Conservation (phyloP, 2,329 filamentous ascomycete species). For the Cryphonectria naterciae region DNA sequence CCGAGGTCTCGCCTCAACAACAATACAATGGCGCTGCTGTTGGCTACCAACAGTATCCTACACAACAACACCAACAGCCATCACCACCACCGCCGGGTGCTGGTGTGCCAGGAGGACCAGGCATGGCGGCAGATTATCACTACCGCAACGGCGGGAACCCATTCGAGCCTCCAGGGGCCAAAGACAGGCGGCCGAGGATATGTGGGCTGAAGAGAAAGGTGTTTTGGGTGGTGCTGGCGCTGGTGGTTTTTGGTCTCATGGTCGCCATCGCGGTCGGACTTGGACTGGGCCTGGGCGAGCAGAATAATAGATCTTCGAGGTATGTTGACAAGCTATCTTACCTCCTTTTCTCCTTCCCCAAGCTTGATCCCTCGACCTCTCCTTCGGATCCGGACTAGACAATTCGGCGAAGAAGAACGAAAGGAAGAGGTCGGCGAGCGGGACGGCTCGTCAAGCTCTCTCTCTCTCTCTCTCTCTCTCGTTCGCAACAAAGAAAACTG, state of each 20-base stretch:
- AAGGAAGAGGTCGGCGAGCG: not conserved
- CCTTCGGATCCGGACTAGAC: not conserved
- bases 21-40: not conserved
- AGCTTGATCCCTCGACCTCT: not conserved
- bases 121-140: not conserved
- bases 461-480: not conserved
- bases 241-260: constrained; percentile 37
- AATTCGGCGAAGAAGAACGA: not conserved
- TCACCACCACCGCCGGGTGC: not conserved
- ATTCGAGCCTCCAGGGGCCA: constrained; percentile 17
- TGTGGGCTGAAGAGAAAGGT: constrained; percentile 37
- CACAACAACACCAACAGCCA: not conserved
- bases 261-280: constrained; percentile 39
- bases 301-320: constrained; percentile 8
- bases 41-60: not conserved
- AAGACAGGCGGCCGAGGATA: constrained; percentile 28
- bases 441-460: constrained; percentile 11
- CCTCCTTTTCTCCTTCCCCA: not conserved
- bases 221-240: constrained; percentile 38
- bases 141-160: constrained; percentile 22
- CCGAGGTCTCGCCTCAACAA: not conserved
- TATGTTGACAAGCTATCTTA: not conserved
- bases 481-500: not conserved
- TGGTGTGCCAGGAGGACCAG: not conserved
- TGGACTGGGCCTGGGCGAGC: constrained; percentile 38